phyloP scores from a whole-genome alignment of 306 rosid genomes.

The Glycine tomentella region DNA sequence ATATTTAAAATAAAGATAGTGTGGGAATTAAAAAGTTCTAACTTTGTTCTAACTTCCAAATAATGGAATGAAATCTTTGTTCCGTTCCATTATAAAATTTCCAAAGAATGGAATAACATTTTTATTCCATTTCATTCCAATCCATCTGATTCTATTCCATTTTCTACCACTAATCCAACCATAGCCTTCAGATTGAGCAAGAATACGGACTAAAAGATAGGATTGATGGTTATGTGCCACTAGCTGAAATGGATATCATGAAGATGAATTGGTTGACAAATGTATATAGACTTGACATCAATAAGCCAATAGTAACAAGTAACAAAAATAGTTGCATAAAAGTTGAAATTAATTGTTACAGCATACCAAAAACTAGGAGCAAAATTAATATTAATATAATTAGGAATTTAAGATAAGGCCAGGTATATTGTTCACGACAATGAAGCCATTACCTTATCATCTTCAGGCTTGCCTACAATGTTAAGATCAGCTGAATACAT shows the following conservation, averaged over 20 bases:
- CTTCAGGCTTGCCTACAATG: constrained; percentile 86
- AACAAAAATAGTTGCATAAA: constrained; percentile 8
- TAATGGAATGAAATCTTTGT: too few species aligned
- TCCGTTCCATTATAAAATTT: too few species aligned
- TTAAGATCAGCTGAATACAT: constrained; percentile 88
- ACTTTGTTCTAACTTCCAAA: too few species aligned
- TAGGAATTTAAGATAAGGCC: background rate
- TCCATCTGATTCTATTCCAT: too few species aligned
- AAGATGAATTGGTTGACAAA: constrained; percentile 18
- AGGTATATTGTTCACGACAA: background rate
- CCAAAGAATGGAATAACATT: too few species aligned
- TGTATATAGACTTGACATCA: constrained; percentile 39
- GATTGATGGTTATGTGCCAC: background rate
- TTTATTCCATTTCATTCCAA: too few species aligned
- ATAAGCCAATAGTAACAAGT: constrained; percentile 18
- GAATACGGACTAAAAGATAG: constrained; percentile 18
- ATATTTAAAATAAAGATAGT: too few species aligned
- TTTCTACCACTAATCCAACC: too few species aligned
- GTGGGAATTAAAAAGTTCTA: too few species aligned
- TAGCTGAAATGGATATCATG: constrained; percentile 12
- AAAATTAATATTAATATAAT: background rate
- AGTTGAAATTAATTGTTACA: constrained; percentile 3
- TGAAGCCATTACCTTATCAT: constrained; percentile 72
- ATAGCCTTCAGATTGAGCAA: constrained; percentile 25
- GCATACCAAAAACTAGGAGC: background rate